Base-by-base conservation (phyloP, 2,329 filamentous ascomycete genomes). In the Cladophialophora yegresii region DNA sequence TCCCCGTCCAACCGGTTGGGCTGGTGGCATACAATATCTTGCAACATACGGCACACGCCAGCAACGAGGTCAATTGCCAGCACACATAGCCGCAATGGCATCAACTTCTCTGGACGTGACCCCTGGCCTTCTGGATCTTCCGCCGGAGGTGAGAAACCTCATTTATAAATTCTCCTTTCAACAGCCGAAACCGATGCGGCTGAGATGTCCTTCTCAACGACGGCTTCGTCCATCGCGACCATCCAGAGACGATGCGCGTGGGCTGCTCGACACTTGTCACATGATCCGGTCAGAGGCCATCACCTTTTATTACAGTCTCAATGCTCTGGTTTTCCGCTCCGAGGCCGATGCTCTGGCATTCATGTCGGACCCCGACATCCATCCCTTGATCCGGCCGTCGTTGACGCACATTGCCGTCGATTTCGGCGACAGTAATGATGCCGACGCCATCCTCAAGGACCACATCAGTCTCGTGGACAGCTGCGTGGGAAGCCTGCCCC, bases 81-180 rank as follows among this genome's bases (percentile, higher is more conserved):
- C 36, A 16, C 16, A n/a, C 36, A 8, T 28, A 33, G 23, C 62
- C 53, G n/a, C n/a, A n/a, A 54, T 53, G 43, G 57, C 56, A 13
- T 62, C 54, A 45, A 28, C 47, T 16, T 10, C 36, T 36, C 33
- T 43, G 40, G 43, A 63, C 51, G 55, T 43, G 51, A 49, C 56
- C 12, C 61, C 60, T 13, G 20, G 43, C n/a, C 53, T 65, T 26
- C 36, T 68, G 36, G 65, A 30, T 36, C 66, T 70, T 26, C 68
- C 68, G 6, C 60, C 68, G 26, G 68, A 70, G 58, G 62, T 70
- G 36, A 62, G 68, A 47, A 64, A 67, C 53, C 58, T 67, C 54
- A 68, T 70, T 57, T 67, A 68, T 53, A 64, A 58, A 30, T 65
- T 65, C 58, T 63, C 65, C 51, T 67, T 70, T 43, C 30, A 64